A percentile compares a stretch with the other conserved stretches of the same genome.
Conservation (phyloP, 768 basidiomycete genomes). For the Lentinula aciculospora region DNA sequence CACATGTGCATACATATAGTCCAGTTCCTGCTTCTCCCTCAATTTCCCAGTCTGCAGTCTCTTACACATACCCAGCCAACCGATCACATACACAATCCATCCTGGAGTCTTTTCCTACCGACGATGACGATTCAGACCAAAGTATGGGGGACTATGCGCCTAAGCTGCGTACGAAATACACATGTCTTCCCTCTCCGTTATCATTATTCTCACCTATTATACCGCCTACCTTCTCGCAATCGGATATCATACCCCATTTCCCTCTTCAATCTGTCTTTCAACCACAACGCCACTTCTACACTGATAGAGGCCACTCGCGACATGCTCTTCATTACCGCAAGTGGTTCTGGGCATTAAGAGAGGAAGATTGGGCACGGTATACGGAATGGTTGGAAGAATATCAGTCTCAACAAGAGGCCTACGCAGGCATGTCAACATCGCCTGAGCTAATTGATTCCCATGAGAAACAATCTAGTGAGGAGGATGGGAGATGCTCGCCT, state of each 20-base stretch:
- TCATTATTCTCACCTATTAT: constrained; percentile 12
- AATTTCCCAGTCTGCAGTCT: not conserved
- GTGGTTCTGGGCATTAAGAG: constrained; percentile 55
- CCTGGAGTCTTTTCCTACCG: constrained; percentile 13
- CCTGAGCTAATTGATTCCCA: constrained; percentile 7
- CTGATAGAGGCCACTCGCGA: constrained; percentile 59
- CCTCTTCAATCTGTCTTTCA: constrained; percentile 7
- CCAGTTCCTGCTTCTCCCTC: not conserved
- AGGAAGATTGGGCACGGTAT: constrained; percentile 44
- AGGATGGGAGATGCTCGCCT: not conserved
- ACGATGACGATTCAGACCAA: not conserved
- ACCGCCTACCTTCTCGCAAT: constrained; percentile 11
- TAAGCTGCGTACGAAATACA: constrained; percentile 23
- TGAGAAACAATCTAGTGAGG: not conserved
- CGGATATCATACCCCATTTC: constrained; percentile 5
- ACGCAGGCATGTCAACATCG: constrained; percentile 3
- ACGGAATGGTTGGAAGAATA: constrained; percentile 13
- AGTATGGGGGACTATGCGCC: constrained; percentile 18
- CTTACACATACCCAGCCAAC: not conserved
- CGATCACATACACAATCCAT: not conserved
- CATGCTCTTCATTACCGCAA: constrained; percentile 55
- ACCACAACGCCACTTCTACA: constrained; percentile 35
- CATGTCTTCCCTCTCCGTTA: constrained; percentile 32
- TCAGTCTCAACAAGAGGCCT: constrained; percentile 5
- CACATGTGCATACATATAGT: not conserved